Percentiles rank a stretch among this genome's conserved stretches.
Evolutionary conservation across 2,329 filamentous ascomycete species (phyloP).

Genomic region (Thyridium curvatum): DNA sequence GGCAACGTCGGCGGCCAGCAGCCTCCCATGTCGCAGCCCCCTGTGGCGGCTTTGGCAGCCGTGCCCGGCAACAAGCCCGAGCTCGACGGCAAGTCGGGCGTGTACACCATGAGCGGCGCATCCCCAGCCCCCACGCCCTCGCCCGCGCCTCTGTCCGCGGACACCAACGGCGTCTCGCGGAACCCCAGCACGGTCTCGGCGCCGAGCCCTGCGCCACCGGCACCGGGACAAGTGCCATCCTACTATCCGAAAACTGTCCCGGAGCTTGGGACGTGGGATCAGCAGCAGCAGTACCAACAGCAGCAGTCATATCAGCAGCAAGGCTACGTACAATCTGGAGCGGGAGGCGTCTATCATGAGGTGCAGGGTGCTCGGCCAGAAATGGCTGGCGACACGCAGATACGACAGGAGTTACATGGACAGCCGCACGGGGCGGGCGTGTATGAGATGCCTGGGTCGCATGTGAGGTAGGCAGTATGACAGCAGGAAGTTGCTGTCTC

Average conservation of each 20-base stretch:
- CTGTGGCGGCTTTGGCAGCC: too few relatives aligned
- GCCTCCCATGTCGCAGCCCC: background rate
- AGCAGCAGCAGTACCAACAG: background rate
- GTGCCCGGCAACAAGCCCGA: background rate
- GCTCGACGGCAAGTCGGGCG: slow-evolving; percentile 5
- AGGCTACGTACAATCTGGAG: slow-evolving; percentile 1
- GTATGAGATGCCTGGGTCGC: slow-evolving; percentile 2
- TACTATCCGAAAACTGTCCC: background rate
- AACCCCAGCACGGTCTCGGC: background rate
- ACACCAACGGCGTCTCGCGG: background rate
- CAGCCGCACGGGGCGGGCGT: background rate
- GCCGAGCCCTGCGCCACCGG: background rate
- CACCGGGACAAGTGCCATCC: too few relatives aligned
- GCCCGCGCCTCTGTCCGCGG: background rate
- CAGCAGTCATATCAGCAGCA: slow-evolving; percentile 1
- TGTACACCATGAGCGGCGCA: background rate
- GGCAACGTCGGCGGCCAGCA: background rate
- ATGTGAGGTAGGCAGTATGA: background rate
- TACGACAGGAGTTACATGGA: background rate
- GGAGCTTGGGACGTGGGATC: background rate
- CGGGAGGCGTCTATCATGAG: slow-evolving; percentile 6
- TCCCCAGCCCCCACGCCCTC: background rate
- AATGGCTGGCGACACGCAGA: slow-evolving; percentile 2
- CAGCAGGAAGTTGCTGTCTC: too few relatives aligned
- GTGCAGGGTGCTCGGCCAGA: background rate